Evolutionary conservation across 139 green algal genomes (phyloP), one percentile per base, ranked within the genome.

Genomic region (Coelastrella sp.): DNA sequence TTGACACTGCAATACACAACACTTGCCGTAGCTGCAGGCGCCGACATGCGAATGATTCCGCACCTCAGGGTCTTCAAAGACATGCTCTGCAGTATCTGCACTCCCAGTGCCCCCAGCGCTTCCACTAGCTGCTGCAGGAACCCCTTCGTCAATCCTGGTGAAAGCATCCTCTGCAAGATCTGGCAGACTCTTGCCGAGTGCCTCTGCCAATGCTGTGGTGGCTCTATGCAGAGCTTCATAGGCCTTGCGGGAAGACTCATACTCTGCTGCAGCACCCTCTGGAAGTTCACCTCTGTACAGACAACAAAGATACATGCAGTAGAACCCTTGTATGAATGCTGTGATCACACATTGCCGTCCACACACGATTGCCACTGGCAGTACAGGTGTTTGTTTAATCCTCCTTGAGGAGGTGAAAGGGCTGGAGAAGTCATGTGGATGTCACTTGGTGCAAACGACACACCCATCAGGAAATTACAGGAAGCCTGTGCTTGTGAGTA

Each of bases 21-120:
- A n/a, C n/a, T n/a, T n/a, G n/a, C n/a, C n/a, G n/a, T n/a, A n/a
- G n/a, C n/a, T n/a, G n/a, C n/a, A n/a, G n/a, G n/a, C n/a, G n/a
- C n/a, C n/a, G n/a, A n/a, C n/a, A n/a, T n/a, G n/a, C n/a, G n/a
- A n/a, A n/a, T n/a, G n/a, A n/a, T n/a, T n/a, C n/a, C n/a, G 35
- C 32, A 85, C 92, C 73, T 98, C 95, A 30, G 96, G 91, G 83
- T 99, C 96, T 60, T 99, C 96, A 91, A 97, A 98, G 23, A 93
- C 59, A 4, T 69, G 89, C 66, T 89, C 85, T 25, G 40, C 25
- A 3, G 34, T 62, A 30, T 85, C 72, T 11, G 27, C 75, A 7
- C 69, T 74, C 25, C 57, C 34, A 57, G 71, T 75, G 34, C 34
- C 57, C 15, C 51, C 79, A 25, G 48, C 71, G 3, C 27, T 72